phyloP scores from a whole-genome alignment of 768 basidiomycete species.

The Pleurotus giganteus region DNA sequence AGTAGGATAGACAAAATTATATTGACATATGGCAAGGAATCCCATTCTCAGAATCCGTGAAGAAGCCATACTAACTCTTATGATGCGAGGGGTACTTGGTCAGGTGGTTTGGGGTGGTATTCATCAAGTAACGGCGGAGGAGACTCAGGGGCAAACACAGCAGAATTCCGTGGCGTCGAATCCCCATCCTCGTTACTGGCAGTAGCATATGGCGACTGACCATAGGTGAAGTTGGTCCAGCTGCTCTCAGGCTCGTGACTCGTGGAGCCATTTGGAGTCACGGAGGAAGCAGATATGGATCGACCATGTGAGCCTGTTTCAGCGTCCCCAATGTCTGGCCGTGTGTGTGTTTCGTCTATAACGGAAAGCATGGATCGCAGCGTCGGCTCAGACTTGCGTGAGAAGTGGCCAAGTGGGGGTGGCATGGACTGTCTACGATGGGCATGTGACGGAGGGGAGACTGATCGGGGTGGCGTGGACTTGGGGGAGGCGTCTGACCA shows the following conservation, averaged over 20 bases:
- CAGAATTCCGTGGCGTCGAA: constrained; percentile 27
- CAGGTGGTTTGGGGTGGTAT: constrained; percentile 7
- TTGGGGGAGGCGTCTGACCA: constrained; percentile 52
- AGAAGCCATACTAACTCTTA: background rate
- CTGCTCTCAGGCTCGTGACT: constrained; percentile 25
- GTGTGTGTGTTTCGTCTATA: constrained; percentile 59
- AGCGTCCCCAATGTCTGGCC: constrained; percentile 23
- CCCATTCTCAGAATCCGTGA: background rate
- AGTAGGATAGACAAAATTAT: constrained; percentile 1
- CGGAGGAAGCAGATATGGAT: constrained; percentile 21
- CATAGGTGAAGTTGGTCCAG: constrained; percentile 40
- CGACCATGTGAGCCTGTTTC: constrained; percentile 17
- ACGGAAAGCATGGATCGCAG: constrained; percentile 70
- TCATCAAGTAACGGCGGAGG: constrained; percentile 18
- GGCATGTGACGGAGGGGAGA: constrained; percentile 42
- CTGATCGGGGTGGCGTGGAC: no score
- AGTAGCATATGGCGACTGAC: constrained; percentile 31
- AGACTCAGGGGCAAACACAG: constrained; percentile 23
- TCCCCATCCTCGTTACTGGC: constrained; percentile 7
- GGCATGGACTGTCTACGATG: constrained; percentile 55
- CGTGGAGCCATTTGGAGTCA: constrained; percentile 17
- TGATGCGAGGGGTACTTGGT: background rate
- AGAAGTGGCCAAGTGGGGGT: constrained; percentile 29
- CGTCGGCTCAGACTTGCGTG: constrained; percentile 63
- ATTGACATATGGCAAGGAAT: constrained; percentile 6